Percentiles rank a stretch among this genome's conserved stretches.
Conservation (phyloP, 495 filamentous ascomycete species). For the Penicillium canariense region DNA sequence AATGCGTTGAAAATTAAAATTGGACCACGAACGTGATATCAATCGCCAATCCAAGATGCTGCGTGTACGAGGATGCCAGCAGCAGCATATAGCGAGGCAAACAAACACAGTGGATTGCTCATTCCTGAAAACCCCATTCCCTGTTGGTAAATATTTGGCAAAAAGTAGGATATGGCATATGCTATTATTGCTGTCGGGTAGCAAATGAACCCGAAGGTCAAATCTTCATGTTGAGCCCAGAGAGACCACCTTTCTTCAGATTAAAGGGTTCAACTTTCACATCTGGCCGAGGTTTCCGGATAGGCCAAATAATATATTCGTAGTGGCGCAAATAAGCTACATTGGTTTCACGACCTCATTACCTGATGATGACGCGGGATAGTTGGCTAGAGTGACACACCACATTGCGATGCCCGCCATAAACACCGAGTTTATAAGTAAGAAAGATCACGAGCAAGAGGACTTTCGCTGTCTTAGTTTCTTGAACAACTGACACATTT, state of each 20-base stretch:
- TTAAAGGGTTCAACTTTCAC: conserved; percentile 41
- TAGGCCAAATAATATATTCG: conserved; percentile 48
- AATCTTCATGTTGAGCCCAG: conserved; percentile 50
- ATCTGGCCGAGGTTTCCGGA: conserved; percentile 52
- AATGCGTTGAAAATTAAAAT: conserved; percentile 50
- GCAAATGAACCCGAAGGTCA: conserved; percentile 54
- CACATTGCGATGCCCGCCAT: conserved; percentile 44
- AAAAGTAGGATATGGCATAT: conserved; percentile 59
- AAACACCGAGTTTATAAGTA: conserved; percentile 42
- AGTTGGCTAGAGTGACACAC: conserved; percentile 4
- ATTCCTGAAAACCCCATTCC: conserved; percentile 42
- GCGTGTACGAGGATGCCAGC: conserved; percentile 51
- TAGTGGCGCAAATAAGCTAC: conserved; percentile 51
- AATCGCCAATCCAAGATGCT: conserved; percentile 48
- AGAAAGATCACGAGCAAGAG: conserved; percentile 36
- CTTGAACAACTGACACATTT: conserved; percentile 46
- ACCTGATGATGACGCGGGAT: conserved; percentile 69
- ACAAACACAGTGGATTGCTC: conserved; percentile 49
- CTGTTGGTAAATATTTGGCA: conserved; percentile 54
- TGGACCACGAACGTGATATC: conserved; percentile 49
- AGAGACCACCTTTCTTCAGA: conserved; percentile 38
- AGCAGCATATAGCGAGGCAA: conserved; percentile 54
- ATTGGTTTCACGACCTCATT: conserved; percentile 58
- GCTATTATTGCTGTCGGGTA: conserved; percentile 7
- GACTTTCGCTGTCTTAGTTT: conserved; percentile 37